phyloP scores from a whole-genome alignment of 225 moss, liverwort and hornwort species.

The Marchantia polymorpha region DNA sequence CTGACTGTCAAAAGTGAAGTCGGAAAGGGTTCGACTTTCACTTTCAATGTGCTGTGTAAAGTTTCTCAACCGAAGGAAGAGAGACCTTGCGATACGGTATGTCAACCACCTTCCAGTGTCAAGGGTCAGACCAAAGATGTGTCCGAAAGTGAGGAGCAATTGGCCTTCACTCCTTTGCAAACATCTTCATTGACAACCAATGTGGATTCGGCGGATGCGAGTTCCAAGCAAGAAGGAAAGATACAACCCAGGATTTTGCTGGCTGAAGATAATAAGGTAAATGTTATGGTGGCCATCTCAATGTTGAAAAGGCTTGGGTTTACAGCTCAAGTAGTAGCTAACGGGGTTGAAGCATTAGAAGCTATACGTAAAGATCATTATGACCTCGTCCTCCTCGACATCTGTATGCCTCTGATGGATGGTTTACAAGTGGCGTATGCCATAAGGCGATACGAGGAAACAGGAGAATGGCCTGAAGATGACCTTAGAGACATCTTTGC shows the following conservation, averaged over 20 bases:
- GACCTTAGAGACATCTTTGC: slow-evolving; percentile 17
- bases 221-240: not conserved
- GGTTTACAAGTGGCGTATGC: slow-evolving; percentile 31
- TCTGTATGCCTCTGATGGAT: slow-evolving; percentile 43
- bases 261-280: slow-evolving; percentile 37
- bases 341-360: slow-evolving; percentile 33
- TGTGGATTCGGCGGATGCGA: slow-evolving; percentile 1
- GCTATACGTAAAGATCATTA: slow-evolving; percentile 30
- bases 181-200: not conserved
- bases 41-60: slow-evolving; percentile 25
- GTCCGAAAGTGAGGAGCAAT: not conserved
- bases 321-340: slow-evolving; percentile 31
- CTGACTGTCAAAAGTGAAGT: slow-evolving; percentile 29
- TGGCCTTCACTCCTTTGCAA: not conserved
- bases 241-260: slow-evolving; percentile 23
- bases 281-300: slow-evolving; percentile 38
- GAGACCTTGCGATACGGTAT: not conserved
- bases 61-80: slow-evolving; percentile 1
- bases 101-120: not conserved
- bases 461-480: slow-evolving; percentile 31
- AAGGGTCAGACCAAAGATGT: not conserved
- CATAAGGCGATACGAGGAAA: slow-evolving; percentile 31
- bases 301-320: slow-evolving; percentile 35
- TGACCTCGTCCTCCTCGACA: slow-evolving; percentile 28
- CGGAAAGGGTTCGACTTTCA: slow-evolving; percentile 26